These are phyloP conservation scores for Pseudocercospora fuligena DNA, from an alignment of 2,329 filamentous ascomycete species.

Conservation along the genomic window DNA sequence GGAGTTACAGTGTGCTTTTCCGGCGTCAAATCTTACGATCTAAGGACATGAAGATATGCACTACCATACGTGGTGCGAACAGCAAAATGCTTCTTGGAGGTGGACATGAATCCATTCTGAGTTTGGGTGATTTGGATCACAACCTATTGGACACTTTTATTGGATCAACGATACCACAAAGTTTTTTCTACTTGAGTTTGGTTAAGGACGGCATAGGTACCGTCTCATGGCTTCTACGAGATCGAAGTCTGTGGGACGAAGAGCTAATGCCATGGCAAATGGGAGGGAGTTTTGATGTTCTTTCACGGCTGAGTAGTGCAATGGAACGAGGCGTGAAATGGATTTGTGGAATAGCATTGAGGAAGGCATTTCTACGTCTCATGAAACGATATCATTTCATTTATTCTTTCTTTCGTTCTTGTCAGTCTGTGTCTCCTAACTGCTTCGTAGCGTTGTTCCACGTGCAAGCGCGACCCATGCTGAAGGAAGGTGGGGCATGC, in stretches of 20 bases:
- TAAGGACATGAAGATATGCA: slow-evolving; percentile 15
- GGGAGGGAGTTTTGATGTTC: not conserved
- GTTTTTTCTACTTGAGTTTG: slow-evolving; percentile 10
- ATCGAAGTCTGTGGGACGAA: slow-evolving; percentile 1
- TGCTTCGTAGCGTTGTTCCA: not conserved
- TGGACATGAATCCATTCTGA: slow-evolving; percentile 5
- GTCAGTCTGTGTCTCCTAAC: not conserved
- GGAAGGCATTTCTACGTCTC: slow-evolving; percentile 3
- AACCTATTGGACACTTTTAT: slow-evolving; percentile 9
- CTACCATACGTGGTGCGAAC: slow-evolving; percentile 8
- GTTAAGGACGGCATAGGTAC: slow-evolving; percentile 14
- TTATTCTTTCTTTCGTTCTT: not conserved
- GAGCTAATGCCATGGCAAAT: slow-evolving; percentile 6
- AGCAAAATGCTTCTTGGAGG: not conserved
- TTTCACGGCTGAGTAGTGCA: slow-evolving; percentile 6
- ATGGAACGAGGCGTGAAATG: slow-evolving; percentile 1
- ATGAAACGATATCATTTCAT: slow-evolving; percentile 2
- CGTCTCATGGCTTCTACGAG: not conserved
- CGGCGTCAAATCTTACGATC: slow-evolving; percentile 12
- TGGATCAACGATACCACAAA: slow-evolving; percentile 21
- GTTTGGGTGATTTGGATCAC: not conserved
- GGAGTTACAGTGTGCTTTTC: slow-evolving; percentile 12
- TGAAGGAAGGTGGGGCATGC: slow-evolving; percentile 1
- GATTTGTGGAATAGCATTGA: slow-evolving; percentile 9
- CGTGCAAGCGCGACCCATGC: not conserved